These are phyloP conservation scores for Gossypium rotundifolium DNA, from an alignment of 345 rosid genomes.

Conservation along the genomic window DNA sequence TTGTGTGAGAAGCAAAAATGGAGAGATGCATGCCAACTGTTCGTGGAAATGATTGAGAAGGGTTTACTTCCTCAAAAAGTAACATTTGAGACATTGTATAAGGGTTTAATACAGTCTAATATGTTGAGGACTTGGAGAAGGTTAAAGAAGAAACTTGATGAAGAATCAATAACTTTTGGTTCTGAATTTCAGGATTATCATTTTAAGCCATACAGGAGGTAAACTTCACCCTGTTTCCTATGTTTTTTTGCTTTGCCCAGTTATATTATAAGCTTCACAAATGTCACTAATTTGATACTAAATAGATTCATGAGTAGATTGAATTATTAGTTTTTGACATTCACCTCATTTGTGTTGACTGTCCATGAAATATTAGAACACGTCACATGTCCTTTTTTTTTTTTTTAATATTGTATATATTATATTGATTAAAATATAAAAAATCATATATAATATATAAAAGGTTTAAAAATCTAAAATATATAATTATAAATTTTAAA, in stretches of 20 bases:
- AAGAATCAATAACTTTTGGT: slow-evolving; percentile 66
- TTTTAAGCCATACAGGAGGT: slow-evolving; percentile 56
- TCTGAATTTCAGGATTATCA: slow-evolving; percentile 63
- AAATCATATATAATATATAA: too few relatives aligned
- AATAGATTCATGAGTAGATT: too few relatives aligned
- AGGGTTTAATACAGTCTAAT: slow-evolving; percentile 75
- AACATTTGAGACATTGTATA: slow-evolving; percentile 75
- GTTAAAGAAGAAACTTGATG: slow-evolving; percentile 78
- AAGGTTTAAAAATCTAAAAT: too few relatives aligned
- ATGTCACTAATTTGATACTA: neutral
- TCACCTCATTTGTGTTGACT: too few relatives aligned
- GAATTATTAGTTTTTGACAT: too few relatives aligned
- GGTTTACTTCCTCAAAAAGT: slow-evolving; percentile 85
- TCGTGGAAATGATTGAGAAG: slow-evolving; percentile 87
- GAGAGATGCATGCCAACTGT: slow-evolving; percentile 67
- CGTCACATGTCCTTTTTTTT: too few relatives aligned
- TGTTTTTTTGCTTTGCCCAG: neutral
- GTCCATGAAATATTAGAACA: too few relatives aligned
- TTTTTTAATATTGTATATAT: too few relatives aligned
- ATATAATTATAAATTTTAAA: too few relatives aligned
- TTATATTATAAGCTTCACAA: neutral
- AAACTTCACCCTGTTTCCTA: neutral
- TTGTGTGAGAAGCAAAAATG: slow-evolving; percentile 60
- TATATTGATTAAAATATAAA: too few relatives aligned
- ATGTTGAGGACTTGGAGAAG: slow-evolving; percentile 91